Evolutionary conservation across 2,329 filamentous ascomycete genomes (phyloP), one percentile per base, ranked within the genome.

Genomic region (Dactylellina haptotyla): DNA sequence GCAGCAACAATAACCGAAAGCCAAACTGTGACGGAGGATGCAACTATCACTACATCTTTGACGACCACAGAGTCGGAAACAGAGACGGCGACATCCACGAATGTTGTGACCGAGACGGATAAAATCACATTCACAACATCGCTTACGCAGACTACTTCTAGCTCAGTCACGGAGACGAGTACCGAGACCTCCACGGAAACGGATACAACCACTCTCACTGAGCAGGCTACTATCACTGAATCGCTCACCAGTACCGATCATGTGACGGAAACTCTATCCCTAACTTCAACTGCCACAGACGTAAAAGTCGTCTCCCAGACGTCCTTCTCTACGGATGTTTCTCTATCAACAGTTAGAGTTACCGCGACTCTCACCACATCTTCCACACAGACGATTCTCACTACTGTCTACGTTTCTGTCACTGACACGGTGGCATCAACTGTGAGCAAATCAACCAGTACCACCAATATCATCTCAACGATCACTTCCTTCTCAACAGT

Each of bases 321-420:
- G 1, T 18, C 54, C 16, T 54, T 26, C 26, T 39, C 51, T 2
- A 64, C 59, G 1, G 26, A 54, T 2, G 46, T 37, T 20, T 10
- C 16, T 4, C 32, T 39, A n/a, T 10, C 34, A 3, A 64, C 59
- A 16, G n/a, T 54, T 25, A 54, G 54, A 26, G 59, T 41, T 20
- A 64, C 59, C 10, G 59, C 59, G 4, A 64, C 59, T 0, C 18
- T 28, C 48, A 64, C 59, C 1, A 25, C 48, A 1, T 64, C 48
- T 0, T 3, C 46, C 4, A 64, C 59, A 6, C 25, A 64, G 16
- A 43, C 48, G 10, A 14, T 64, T 26, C 16, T 54, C 10, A 45
- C 46, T 1, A 64, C 59, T 6, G 25, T 43, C 5, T n/a, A 23
- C n/a, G 59, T 64, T 3, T 64, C 59, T 5, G 59, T 64, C 18